These are phyloP conservation scores for Cardamine chenopodiifolia DNA, from an alignment of 345 rosid genomes.

Conservation along the genomic window DNA sequence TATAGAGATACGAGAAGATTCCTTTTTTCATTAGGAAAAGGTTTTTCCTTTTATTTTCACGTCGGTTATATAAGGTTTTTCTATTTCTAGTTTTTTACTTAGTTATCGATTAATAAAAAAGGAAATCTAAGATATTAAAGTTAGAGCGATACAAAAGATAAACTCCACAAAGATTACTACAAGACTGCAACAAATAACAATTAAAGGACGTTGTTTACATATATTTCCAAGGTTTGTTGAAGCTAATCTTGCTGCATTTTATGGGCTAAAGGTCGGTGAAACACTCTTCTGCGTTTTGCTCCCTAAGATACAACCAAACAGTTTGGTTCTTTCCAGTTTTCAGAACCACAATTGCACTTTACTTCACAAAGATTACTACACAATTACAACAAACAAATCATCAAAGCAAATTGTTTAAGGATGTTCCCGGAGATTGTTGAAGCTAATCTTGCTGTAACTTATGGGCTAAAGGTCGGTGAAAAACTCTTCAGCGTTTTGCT, in stretches of 20 bases:
- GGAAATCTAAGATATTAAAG: too few relatives aligned
- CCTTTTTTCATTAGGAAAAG: too few relatives aligned
- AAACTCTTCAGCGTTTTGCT: constrained; percentile 72
- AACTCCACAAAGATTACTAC: neutral
- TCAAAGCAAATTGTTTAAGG: neutral
- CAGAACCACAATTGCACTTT: constrained; percentile 79
- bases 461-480: constrained; percentile 18
- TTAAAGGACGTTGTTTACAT: too few relatives aligned
- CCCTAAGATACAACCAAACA: constrained; percentile 70
- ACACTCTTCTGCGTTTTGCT: constrained; percentile 72
- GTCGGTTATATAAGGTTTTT: too few relatives aligned
- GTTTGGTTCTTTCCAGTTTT: constrained; percentile 59
- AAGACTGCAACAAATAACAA: too few relatives aligned
- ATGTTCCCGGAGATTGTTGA: neutral
- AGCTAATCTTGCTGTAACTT: constrained; percentile 29
- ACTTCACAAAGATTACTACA: constrained; percentile 49
- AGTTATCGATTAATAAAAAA: too few relatives aligned
- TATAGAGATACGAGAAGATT: too few relatives aligned
- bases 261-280: constrained; percentile 18
- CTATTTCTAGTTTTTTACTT: too few relatives aligned
- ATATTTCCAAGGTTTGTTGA: too few relatives aligned
- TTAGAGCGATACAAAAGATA: neutral
- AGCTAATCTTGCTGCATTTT: constrained; percentile 26
- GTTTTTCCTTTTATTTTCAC: too few relatives aligned
- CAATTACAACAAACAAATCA: neutral